Percentiles rank a stretch among this genome's conserved stretches.
These are phyloP conservation scores for Trichoderma sp. DNA, from an alignment of 2,329 filamentous ascomycete species.

Conservation along the genomic window DNA sequence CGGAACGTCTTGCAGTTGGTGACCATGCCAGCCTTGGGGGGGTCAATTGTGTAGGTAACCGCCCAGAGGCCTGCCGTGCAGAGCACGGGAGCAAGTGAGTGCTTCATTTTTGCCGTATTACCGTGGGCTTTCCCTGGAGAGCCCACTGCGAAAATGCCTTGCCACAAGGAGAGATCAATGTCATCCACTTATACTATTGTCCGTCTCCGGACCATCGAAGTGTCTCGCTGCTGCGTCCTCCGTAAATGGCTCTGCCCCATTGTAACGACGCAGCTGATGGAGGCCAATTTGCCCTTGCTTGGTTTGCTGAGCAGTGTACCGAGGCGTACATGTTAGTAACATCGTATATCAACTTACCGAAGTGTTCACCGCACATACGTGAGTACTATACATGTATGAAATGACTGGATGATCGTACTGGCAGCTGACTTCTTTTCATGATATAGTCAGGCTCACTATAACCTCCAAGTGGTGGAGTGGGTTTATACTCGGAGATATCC, in stretches of 20 bases:
- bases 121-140: background rate
- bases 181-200: background rate
- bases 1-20: conserved; percentile 34
- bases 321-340: background rate
- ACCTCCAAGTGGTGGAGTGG: background rate
- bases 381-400: background rate
- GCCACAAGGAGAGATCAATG: background rate
- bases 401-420: background rate
- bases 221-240: background rate
- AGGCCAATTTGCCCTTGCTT: background rate
- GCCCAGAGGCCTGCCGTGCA: background rate
- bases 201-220: background rate
- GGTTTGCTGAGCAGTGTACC: background rate
- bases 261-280: background rate
- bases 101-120: background rate
- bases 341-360: background rate
- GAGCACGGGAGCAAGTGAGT: background rate
- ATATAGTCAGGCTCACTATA: background rate
- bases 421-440: background rate
- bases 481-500: background rate
- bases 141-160: background rate
- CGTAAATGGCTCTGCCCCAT: too few species aligned
- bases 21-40: conserved; percentile 29
- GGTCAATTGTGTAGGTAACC: background rate
- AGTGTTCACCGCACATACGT: background rate